Conservation (phyloP, 768 basidiomycete genomes). For the Trametes gibbosa region DNA sequence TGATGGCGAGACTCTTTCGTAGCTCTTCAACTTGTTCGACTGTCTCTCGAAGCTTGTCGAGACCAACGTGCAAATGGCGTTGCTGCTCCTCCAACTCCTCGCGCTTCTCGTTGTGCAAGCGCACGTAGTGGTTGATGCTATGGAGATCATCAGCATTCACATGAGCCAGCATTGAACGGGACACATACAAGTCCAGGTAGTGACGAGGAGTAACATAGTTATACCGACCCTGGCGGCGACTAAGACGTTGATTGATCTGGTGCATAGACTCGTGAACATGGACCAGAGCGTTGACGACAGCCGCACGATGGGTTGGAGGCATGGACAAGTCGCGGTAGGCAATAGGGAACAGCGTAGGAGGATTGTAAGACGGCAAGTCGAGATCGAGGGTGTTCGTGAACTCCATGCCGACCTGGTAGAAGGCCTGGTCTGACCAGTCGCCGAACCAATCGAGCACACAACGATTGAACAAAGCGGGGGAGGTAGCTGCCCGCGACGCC, state of each 20-base stretch:
- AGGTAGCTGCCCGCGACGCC: constrained; percentile 93
- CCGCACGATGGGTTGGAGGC: constrained; percentile 88
- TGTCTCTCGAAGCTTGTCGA: constrained; percentile 94
- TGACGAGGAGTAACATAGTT: constrained; percentile 97
- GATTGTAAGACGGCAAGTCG: constrained; percentile 76
- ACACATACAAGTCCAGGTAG: constrained; percentile 94
- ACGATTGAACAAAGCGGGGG: constrained; percentile 97
- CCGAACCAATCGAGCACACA: constrained; percentile 99
- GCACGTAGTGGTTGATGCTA: constrained; percentile 97
- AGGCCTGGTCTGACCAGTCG: constrained; percentile 98
- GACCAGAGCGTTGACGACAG: constrained; percentile 91
- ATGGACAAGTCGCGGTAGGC: constrained; percentile 80
- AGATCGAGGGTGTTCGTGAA: constrained; percentile 94
- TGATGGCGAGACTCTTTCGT: constrained; percentile 90
- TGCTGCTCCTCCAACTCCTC: constrained; percentile 99
- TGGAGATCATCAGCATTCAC: neutral
- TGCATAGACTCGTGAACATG: constrained; percentile 88
- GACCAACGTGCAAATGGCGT: constrained; percentile 94
- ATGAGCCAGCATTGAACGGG: too few relatives aligned
- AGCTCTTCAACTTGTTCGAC: constrained; percentile 97
- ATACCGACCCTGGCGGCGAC: constrained; percentile 90
- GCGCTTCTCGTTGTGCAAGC: constrained; percentile 92
- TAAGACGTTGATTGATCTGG: constrained; percentile 84
- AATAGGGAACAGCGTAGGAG: constrained; percentile 83
- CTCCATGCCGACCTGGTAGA: constrained; percentile 97